A percentile compares a stretch with the other conserved stretches of the same genome.
These are phyloP conservation scores for Termitomyces sp. DNA, from an alignment of 768 basidiomycete species.

Conservation along the genomic window DNA sequence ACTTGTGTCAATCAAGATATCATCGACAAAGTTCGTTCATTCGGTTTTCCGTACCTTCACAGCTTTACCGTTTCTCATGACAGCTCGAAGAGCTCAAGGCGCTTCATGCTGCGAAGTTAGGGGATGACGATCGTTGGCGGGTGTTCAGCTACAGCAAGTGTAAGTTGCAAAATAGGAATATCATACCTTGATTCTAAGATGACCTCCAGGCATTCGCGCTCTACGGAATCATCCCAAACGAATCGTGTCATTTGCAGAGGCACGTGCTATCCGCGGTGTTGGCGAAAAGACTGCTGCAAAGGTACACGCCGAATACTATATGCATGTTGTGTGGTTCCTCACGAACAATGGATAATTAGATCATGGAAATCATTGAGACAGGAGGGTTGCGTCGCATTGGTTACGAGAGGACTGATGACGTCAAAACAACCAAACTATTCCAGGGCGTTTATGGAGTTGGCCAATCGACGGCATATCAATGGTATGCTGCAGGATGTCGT, in stretches of 20 bases:
- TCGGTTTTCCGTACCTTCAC: neutral
- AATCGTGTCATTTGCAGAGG: constrained; percentile 55
- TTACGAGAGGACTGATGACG: constrained; percentile 63
- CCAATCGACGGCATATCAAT: constrained; percentile 56
- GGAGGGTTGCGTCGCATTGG: constrained; percentile 64
- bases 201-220: constrained; percentile 47
- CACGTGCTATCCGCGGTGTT: constrained; percentile 51
- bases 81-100: constrained; percentile 64
- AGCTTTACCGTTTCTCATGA: neutral
- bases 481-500: constrained; percentile 74
- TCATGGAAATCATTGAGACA: constrained; percentile 75
- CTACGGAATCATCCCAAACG: constrained; percentile 50
- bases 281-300: constrained; percentile 75
- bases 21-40: constrained; percentile 53
- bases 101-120: constrained; percentile 56
- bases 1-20: constrained; percentile 65
- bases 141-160: constrained; percentile 63
- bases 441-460: constrained; percentile 87
- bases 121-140: constrained; percentile 64
- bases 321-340: neutral
- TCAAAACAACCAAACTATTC: constrained; percentile 51
- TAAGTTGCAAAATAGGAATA: constrained; percentile 16
- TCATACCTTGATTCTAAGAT: neutral
- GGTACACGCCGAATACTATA: constrained; percentile 24
- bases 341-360: constrained; percentile 32